A percentile compares a stretch with the other conserved stretches of the same genome.
Evolutionary conservation across 208 protist genomes (phyloP).

Genomic region (Porcisia deanei): DNA sequence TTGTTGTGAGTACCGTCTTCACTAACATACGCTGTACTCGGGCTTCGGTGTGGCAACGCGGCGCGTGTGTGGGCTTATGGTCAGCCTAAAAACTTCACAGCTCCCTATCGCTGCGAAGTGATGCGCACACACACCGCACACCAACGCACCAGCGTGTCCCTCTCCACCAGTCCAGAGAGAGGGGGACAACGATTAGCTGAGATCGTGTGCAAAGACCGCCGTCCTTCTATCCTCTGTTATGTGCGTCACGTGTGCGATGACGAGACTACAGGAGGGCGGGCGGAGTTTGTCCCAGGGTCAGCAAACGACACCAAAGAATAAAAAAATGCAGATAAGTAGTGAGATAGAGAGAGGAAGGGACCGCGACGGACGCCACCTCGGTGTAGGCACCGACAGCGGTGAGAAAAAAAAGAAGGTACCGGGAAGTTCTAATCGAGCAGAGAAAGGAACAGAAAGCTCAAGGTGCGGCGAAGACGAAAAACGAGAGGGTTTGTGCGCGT

Average conservation of each 20-base stretch:
- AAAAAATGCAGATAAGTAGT: neutral
- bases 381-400: neutral
- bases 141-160: neutral
- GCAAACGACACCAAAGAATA: neutral
- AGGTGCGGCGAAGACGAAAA: too few species aligned
- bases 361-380: too few species aligned
- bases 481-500: too few species aligned
- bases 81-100: neutral
- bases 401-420: too few species aligned
- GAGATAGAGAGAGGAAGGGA: neutral
- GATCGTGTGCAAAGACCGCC: too few species aligned
- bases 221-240: too few species aligned
- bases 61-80: neutral
- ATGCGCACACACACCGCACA: neutral
- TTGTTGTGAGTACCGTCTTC: slow-evolving; percentile 10
- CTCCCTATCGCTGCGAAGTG: neutral
- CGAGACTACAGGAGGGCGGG: too few species aligned
- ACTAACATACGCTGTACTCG: slow-evolving; percentile 6
- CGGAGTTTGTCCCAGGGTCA: too few species aligned
- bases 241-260: too few species aligned
- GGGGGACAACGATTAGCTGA: too few species aligned
- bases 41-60: neutral
- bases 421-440: too few species aligned
- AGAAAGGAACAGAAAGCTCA: too few species aligned
- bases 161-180: neutral